A percentile compares a stretch with the other conserved stretches of the same genome.
These are phyloP conservation scores for Amanita pseudoporphyria DNA, from an alignment of 768 basidiomycete genomes.

Conservation along the genomic window DNA sequence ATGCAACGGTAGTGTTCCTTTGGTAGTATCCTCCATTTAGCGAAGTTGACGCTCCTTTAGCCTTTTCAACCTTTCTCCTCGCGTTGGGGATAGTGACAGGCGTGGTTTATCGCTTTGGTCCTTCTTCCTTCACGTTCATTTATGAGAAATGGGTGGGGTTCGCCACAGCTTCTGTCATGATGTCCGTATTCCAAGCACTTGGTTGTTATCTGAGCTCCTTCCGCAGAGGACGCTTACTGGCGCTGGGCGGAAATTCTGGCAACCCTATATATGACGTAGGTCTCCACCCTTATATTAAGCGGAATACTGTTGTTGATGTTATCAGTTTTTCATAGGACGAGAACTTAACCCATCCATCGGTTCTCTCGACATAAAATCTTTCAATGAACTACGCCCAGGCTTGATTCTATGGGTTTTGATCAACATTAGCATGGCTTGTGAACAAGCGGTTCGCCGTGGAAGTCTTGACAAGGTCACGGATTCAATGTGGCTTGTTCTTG, in stretches of 20 bases:
- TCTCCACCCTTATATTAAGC: neutral
- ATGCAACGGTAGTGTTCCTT: conserved; percentile 69
- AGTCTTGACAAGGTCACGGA: conserved; percentile 62
- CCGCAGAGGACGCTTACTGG: conserved; percentile 60
- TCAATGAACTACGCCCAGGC: conserved; percentile 83
- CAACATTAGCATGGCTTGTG: conserved; percentile 85
- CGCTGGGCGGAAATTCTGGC: conserved; percentile 88
- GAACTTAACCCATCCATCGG: conserved; percentile 86
- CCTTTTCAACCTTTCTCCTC: conserved; percentile 80
- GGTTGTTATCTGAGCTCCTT: conserved; percentile 68
- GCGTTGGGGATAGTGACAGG: conserved; percentile 67
- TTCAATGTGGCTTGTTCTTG: conserved; percentile 83
- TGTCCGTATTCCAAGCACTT: conserved; percentile 67
- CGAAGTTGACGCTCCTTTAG: conserved; percentile 28
- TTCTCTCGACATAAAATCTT: conserved; percentile 56
- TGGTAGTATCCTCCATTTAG: neutral
- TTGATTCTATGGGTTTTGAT: conserved; percentile 88
- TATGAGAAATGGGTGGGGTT: conserved; percentile 92
- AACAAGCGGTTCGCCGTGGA: conserved; percentile 79
- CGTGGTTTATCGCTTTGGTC: conserved; percentile 63
- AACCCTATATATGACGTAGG: conserved; percentile 86
- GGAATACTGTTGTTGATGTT: conserved; percentile 2
- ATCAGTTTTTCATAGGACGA: conserved; percentile 90
- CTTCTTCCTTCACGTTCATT: conserved; percentile 75
- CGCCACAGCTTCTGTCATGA: conserved; percentile 69